phyloP scores from a whole-genome alignment of 1,139 yeast species.

The Geotrichum armillariae region DNA sequence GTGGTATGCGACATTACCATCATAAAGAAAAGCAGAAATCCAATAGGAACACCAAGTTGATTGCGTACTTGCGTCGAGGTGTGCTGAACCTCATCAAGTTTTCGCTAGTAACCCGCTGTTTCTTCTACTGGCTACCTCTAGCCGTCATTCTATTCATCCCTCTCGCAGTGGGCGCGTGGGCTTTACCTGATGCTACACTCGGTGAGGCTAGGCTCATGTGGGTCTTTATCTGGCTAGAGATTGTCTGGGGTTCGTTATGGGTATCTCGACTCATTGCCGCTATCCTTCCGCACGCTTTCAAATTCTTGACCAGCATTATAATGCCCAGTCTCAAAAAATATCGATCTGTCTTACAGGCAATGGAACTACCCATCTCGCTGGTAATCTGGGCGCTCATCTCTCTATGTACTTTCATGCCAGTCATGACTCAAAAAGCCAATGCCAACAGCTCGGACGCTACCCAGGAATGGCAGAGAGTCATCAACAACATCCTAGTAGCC shows the following conservation, averaged over 20 bases:
- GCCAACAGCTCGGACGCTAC: conserved; percentile 26
- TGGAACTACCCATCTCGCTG: conserved; percentile 40
- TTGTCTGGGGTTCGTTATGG: conserved; percentile 44
- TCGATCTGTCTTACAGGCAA: conserved; percentile 38
- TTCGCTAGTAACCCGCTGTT: conserved; percentile 38
- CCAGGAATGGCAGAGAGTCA: conserved; percentile 40
- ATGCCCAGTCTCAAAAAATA: conserved; percentile 40
- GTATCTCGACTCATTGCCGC: conserved; percentile 40
- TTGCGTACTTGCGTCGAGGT: conserved; percentile 30
- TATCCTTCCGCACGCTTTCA: conserved; percentile 35
- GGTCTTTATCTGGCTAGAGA: conserved; percentile 46
- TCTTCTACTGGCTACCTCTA: conserved; percentile 43
- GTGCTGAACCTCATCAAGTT: conserved; percentile 33
- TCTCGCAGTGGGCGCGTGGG: conserved; percentile 44
- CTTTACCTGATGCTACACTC: conserved; percentile 32
- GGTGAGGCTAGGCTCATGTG: conserved; percentile 42
- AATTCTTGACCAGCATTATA: conserved; percentile 37
- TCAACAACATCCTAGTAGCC: conserved; percentile 43
- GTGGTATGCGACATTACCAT: conserved; percentile 22
- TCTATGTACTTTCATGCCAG: conserved; percentile 42
- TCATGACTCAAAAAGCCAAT: conserved; percentile 37
- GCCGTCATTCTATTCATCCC: conserved; percentile 43
- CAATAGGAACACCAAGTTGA: conserved; percentile 20
- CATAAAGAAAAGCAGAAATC: conserved; percentile 13
- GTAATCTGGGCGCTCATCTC: conserved; percentile 39